Conservation (phyloP, 108 stramenopile species). For the Aurantiochytrium sp. region DNA sequence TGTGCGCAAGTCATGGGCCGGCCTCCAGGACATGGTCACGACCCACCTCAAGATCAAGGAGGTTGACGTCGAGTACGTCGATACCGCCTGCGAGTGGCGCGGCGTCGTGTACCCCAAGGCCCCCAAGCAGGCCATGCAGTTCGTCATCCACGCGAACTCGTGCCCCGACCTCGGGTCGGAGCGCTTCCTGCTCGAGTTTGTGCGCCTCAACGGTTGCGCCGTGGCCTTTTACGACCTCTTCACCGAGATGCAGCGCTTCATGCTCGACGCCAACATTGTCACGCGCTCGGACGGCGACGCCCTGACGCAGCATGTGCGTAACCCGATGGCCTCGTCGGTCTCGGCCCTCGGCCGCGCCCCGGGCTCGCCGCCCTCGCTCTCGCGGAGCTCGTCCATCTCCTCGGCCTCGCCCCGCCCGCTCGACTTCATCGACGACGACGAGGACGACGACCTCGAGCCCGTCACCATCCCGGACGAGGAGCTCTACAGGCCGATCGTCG, state of each 20-base stretch:
- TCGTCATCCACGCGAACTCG: neutral
- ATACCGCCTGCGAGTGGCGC: neutral
- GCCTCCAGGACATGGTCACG: neutral
- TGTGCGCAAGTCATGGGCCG: neutral
- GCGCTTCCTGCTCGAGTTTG: neutral
- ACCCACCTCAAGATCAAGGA: neutral
- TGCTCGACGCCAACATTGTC: neutral
- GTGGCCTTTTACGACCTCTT: slow-evolving; percentile 1
- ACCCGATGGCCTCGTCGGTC: neutral
- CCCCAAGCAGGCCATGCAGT: neutral
- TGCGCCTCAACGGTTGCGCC: neutral
- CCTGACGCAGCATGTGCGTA: neutral
- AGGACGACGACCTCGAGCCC: neutral
- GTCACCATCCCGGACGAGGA: neutral
- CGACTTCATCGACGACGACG: neutral
- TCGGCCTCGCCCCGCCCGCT: neutral
- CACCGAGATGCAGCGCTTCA: neutral
- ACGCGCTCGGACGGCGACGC: slow-evolving; percentile 10
- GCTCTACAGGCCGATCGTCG: neutral
- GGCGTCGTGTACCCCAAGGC: neutral
- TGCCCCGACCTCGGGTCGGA: neutral
- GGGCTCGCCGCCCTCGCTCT: neutral
- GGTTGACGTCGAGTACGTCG: neutral
- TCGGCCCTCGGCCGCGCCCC: neutral
- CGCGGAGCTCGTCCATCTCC: neutral